Base-by-base conservation (phyloP, 179 eudicot genomes). In the Gypsophila paniculata region DNA sequence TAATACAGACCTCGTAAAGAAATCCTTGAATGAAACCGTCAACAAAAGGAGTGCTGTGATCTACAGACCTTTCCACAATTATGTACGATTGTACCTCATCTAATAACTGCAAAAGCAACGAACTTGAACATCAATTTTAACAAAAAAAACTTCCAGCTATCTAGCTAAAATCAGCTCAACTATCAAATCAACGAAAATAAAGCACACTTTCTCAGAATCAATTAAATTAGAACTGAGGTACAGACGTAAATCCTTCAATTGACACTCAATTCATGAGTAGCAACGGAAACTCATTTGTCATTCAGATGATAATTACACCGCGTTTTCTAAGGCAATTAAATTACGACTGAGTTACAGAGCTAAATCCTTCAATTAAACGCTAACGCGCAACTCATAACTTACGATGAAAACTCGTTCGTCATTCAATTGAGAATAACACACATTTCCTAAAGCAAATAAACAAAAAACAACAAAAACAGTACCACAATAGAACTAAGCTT, bases 71-170 rank as follows among this genome's bases (percentile, higher is more conserved):
- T 70, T 87, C 77, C 19, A 89, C 91, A 51, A 90, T 74, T 65
- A 95, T 88, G 76, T 95, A 95, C 11, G 99, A 87, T 68, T 95
- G 99, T 75, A 92, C 85, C 89, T 95, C 99, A 77, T 95, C 95
- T 77, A 95, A 78, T 76, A 87, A 74, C 99, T 95, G 85, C 67
- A 34, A 69, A 58, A 23, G 57, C 19, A 22, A 52, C 18, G 49
- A 51, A 10, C n/a, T 8, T 42, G 5, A 2, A 42, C 46, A 42
- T 42, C 46, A 42, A 6, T 42, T n/a, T n/a, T 8, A 42, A 21
- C 52, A 65, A 21, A 9, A 65, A 18, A 39, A 6, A n/a, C n/a
- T 49, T 26, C 55, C 8, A 48, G n/a, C 49, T 14, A 49, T 48
- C 58, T 8, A 67, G 39, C 70, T 49, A 48, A 49, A 67, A 17